These are phyloP conservation scores for Ophiostoma ips DNA, from an alignment of 2,329 filamentous ascomycete species.

Conservation along the genomic window DNA sequence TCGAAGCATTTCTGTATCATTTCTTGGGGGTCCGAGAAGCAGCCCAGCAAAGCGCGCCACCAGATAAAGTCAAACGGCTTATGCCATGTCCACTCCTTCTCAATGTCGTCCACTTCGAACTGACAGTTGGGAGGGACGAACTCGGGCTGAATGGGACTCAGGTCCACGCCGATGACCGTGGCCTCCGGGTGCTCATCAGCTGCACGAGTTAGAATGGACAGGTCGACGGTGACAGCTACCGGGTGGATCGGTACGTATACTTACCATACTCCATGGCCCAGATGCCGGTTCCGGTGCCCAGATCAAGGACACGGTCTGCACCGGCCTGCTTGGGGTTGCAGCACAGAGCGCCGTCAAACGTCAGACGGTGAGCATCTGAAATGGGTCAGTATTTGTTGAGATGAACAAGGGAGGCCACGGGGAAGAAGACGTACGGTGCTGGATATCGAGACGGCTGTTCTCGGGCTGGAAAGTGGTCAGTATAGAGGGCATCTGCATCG, in stretches of 20 bases:
- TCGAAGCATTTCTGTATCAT: slow-evolving; percentile 13
- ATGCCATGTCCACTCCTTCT: slow-evolving; percentile 16
- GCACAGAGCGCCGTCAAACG: slow-evolving; percentile 9
- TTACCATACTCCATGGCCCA: slow-evolving; percentile 15
- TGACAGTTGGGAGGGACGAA: slow-evolving; percentile 12
- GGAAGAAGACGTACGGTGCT: slow-evolving; percentile 6
- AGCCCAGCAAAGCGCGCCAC: slow-evolving; percentile 13
- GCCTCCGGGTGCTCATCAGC: slow-evolving; percentile 14
- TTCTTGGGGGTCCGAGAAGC: slow-evolving; percentile 11
- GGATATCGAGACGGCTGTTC: slow-evolving; percentile 11
- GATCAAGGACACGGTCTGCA: slow-evolving; percentile 13
- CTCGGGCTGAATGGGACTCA: slow-evolving; percentile 15
- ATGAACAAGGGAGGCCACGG: neutral
- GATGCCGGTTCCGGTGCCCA: slow-evolving; percentile 14
- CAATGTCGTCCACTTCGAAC: slow-evolving; percentile 14
- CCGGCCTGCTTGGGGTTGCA: slow-evolving; percentile 11
- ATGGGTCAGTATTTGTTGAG: neutral
- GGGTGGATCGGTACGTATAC: neutral
- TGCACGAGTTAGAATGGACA: neutral
- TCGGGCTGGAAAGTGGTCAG: slow-evolving; percentile 4
- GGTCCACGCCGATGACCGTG: slow-evolving; percentile 14
- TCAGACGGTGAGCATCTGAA: slow-evolving; percentile 10
- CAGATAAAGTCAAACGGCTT: slow-evolving; percentile 15
- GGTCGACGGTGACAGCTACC: neutral
- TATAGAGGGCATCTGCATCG: neutral